A percentile compares a stretch with the other conserved stretches of the same genome.
Evolutionary conservation across 2,329 filamentous ascomycete species (phyloP).

Genomic region (Trichoderma sp.): DNA sequence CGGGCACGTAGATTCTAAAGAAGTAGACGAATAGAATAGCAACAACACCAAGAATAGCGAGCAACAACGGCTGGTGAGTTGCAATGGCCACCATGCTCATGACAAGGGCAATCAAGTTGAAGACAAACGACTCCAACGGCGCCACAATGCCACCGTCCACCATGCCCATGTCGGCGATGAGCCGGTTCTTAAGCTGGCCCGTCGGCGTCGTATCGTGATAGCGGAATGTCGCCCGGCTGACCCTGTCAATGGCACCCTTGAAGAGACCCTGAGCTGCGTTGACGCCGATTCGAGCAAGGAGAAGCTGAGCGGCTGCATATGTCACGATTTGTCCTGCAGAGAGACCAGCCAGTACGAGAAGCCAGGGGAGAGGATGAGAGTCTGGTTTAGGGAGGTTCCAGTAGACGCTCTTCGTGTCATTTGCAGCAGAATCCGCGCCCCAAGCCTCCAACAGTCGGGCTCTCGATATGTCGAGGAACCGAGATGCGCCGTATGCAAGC

Average conservation of each 20-base stretch:
- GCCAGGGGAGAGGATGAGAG: slow-evolving; percentile 69
- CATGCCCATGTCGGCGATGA: slow-evolving; percentile 87
- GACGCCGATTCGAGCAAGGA: slow-evolving; percentile 77
- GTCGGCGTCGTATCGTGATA: slow-evolving; percentile 91
- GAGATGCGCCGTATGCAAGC: slow-evolving; percentile 59
- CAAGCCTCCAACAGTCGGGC: slow-evolving; percentile 84
- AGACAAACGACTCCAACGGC: slow-evolving; percentile 70
- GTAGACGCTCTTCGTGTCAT: slow-evolving; percentile 3
- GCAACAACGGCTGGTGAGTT: slow-evolving; percentile 72
- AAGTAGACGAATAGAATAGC: slow-evolving; percentile 68
- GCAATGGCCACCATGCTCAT: slow-evolving; percentile 76
- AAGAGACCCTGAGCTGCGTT: slow-evolving; percentile 76
- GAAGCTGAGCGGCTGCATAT: slow-evolving; percentile 60
- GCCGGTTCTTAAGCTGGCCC: slow-evolving; percentile 84
- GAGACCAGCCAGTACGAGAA: slow-evolving; percentile 68
- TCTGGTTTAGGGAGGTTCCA: slow-evolving; percentile 59
- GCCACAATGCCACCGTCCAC: slow-evolving; percentile 81
- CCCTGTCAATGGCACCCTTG: slow-evolving; percentile 65
- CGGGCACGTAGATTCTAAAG: slow-evolving; percentile 75
- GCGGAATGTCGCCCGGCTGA: slow-evolving; percentile 78
- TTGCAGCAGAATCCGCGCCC: slow-evolving; percentile 58
- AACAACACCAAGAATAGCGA: slow-evolving; percentile 68
- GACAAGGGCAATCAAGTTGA: slow-evolving; percentile 67
- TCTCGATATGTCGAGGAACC: slow-evolving; percentile 63
- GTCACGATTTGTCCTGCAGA: slow-evolving; percentile 58